Evolutionary conservation across 2,329 filamentous ascomycete genomes (phyloP).

Genomic region (Phaeophleospora eucalypticola): DNA sequence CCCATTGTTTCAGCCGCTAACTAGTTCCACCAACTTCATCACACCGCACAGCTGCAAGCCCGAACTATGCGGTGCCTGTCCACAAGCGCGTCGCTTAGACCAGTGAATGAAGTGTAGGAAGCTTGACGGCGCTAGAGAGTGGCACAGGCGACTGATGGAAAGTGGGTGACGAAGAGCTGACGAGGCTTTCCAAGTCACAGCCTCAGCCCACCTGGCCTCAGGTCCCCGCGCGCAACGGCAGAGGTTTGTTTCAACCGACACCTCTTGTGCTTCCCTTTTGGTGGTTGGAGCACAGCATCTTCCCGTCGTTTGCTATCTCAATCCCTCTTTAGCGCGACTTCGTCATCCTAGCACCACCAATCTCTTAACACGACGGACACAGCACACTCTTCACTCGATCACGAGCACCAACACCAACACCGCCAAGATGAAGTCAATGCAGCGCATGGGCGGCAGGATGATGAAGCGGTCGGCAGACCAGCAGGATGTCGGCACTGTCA

Average conservation of each 20-base stretch:
- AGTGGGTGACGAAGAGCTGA: not conserved
- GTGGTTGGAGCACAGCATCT: not conserved
- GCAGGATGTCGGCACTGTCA: conserved; percentile 67
- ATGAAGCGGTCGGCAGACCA: conserved; percentile 69
- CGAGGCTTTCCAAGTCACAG: not conserved
- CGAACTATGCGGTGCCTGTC: too few relatives aligned
- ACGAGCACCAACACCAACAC: conserved; percentile 3
- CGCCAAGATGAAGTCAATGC: conserved; percentile 45
- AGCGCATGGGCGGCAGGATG: conserved; percentile 70
- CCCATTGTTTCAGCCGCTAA: too few relatives aligned
- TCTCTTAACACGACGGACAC: not conserved
- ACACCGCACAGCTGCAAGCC: too few relatives aligned
- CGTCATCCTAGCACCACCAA: too few relatives aligned
- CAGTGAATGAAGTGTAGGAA: too few relatives aligned
- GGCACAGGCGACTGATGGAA: too few relatives aligned
- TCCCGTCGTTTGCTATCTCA: not conserved
- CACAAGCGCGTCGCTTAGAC: too few relatives aligned
- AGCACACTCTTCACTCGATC: not conserved
- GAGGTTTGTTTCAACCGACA: not conserved
- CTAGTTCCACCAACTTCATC: too few relatives aligned
- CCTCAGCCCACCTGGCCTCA: not conserved
- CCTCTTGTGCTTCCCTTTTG: not conserved
- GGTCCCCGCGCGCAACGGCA: too few relatives aligned
- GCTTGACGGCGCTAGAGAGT: too few relatives aligned
- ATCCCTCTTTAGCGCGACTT: too few relatives aligned